Conservation (phyloP, 2,329 filamentous ascomycete species). For the Colletotrichum lentis region DNA sequence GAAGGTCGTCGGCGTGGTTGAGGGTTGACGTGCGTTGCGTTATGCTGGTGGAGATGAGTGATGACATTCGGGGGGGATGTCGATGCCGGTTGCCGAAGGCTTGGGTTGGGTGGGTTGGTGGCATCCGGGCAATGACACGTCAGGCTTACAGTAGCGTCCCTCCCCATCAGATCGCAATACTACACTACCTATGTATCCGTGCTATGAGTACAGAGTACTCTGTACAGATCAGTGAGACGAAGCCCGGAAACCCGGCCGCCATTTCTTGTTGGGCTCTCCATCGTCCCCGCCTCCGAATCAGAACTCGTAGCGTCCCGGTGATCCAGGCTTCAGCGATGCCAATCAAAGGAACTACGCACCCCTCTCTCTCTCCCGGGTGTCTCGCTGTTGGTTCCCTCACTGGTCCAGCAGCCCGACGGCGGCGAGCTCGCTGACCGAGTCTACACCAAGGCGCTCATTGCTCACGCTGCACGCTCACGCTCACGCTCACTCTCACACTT, state of each 20-base stretch:
- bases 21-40: slow-evolving; percentile 22
- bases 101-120: too few species aligned
- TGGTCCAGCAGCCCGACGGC: slow-evolving; percentile 20
- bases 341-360: slow-evolving; percentile 14
- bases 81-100: too few species aligned
- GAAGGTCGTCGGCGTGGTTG: slow-evolving; percentile 13
- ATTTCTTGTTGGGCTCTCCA: not conserved
- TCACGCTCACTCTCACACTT: too few species aligned
- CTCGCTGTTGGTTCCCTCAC: slow-evolving; percentile 20
- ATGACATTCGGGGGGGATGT: slow-evolving; percentile 14
- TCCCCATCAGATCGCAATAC: slow-evolving; percentile 22
- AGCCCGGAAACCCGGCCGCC: slow-evolving; percentile 11
- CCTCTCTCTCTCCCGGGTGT: slow-evolving; percentile 14
- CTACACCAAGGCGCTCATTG: not conserved
- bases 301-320: slow-evolving; percentile 23
- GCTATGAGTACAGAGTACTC: too few species aligned
- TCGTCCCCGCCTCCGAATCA: slow-evolving; percentile 17
- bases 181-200: too few species aligned
- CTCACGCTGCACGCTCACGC: too few species aligned
- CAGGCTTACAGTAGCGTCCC: too few species aligned
- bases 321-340: slow-evolving; percentile 26
- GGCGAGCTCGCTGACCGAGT: slow-evolving; percentile 1
- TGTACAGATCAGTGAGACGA: slow-evolving; percentile 11
- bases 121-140: too few species aligned
- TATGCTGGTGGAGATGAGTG: slow-evolving; percentile 27